Percentiles rank a stretch among this genome's conserved stretches.
Conservation (phyloP, 1,139 yeast species). For the Fermentozyma sake region DNA sequence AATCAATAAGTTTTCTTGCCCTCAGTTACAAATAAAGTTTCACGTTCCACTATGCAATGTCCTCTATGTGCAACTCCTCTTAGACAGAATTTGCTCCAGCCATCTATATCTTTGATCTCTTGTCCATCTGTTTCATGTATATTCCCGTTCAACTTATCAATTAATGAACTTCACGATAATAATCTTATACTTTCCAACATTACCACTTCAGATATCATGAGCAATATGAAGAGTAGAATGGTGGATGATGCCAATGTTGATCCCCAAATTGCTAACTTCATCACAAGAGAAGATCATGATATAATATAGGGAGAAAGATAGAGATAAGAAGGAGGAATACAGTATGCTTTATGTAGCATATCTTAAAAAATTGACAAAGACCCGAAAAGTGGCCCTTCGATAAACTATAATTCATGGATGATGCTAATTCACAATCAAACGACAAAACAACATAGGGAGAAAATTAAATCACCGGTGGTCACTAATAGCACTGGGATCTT, state of each 20-base stretch:
- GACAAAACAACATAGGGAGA: no score
- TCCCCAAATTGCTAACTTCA: constrained; percentile 23
- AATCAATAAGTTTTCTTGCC: not conserved
- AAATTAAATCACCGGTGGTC: no score
- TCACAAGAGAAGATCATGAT: constrained; percentile 21
- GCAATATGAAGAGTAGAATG: constrained; percentile 21
- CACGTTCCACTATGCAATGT: constrained; percentile 16
- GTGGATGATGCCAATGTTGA: constrained; percentile 19
- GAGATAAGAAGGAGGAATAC: no score
- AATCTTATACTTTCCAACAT: constrained; percentile 19
- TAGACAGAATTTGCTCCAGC: constrained; percentile 24
- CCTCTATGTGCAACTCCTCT: constrained; percentile 24
- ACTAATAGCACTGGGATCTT: no score
- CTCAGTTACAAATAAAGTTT: not conserved
- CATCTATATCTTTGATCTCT: constrained; percentile 21
- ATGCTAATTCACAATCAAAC: no score
- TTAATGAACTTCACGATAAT: constrained; percentile 21
- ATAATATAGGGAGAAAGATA: no score
- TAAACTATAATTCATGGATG: no score
- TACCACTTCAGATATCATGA: constrained; percentile 22
- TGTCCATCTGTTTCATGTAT: constrained; percentile 26
- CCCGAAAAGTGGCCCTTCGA: no score
- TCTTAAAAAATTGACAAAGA: no score
- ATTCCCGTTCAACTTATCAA: constrained; percentile 29
- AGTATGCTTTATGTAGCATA: no score